Evolutionary conservation across 768 basidiomycete genomes (phyloP), one percentile per base, ranked within the genome.

Genomic region (Lactarius hengduanensis): DNA sequence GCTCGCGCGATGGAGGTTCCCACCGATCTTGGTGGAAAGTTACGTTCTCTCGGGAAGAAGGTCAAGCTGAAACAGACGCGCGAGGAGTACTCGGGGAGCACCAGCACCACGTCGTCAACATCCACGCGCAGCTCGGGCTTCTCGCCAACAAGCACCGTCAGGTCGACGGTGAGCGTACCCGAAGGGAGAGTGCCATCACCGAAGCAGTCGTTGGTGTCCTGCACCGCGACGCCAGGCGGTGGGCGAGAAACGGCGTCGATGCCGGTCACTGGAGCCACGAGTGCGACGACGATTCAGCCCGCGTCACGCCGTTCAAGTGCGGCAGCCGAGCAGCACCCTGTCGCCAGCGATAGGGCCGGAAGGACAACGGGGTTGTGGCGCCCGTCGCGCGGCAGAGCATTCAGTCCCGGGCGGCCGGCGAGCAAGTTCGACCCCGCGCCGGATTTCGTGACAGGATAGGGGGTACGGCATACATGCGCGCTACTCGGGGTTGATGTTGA

Each of bases 1-100:
- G 57, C 69, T 11, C 68, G 61, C 0, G 67, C 67, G 30, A 70
- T 70, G 64, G 69, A 61, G 8, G 54, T 70, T 28, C 22, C 65
- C 8, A 15, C 15, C 4, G 64, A 69, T 43, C 54, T 20, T 32
- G 22, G 57, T 11, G 18, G 56, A 4, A 54, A 36, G 18, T 28
- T 22, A 8, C 41, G 16, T 13, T 20, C 3, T 45, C 20, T 20
- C 5, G 7, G 62, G 22, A 67, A 30, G 20, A 3, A 16, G 4
- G 34, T 16, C 9, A 64, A 57, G 47, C 54, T 36, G 28, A 68
- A 56, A 34, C 58, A 50, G 43, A 11, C 4, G 38, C 28, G 59
- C 58, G 66, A 68, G 62, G 62, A 63, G 34, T 38, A 38, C 26
- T 6, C 18, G 5, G 22, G 28, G 9, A 53, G 53, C 20, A 16